Conservation (phyloP, 2,329 filamentous ascomycete species). For the Colletotrichum truncatum region DNA sequence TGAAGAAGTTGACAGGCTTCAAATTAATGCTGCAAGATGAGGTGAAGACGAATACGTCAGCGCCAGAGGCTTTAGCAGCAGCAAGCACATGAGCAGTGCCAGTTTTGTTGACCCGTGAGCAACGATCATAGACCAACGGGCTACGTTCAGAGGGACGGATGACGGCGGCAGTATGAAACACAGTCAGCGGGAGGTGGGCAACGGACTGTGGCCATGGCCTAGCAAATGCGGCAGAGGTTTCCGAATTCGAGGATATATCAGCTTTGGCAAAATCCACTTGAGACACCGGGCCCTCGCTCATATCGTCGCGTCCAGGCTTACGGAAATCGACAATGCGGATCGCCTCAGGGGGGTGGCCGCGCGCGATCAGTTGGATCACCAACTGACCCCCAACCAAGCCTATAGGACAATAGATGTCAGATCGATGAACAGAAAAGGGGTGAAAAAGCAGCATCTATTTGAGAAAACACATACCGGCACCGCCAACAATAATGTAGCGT, state of each 20-base stretch:
- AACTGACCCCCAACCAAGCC: constrained; percentile 66
- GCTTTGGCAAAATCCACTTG: constrained; percentile 54
- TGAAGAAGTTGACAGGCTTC: constrained; percentile 50
- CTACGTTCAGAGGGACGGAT: constrained; percentile 61
- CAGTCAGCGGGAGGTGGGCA: constrained; percentile 57
- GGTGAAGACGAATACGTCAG: constrained; percentile 61
- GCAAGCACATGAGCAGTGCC: constrained; percentile 59
- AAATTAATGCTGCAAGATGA: constrained; percentile 57
- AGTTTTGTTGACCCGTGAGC: constrained; percentile 57
- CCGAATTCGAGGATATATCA: constrained; percentile 57
- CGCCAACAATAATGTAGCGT: constrained; percentile 56
- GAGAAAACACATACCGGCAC: constrained; percentile 56
- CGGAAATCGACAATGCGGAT: constrained; percentile 65
- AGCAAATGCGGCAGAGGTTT: constrained; percentile 55
- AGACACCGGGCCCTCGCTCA: constrained; percentile 44
- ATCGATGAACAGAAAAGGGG: too few relatives aligned
- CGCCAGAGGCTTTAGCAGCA: constrained; percentile 54
- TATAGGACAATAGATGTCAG: constrained; percentile 31
- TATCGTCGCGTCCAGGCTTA: constrained; percentile 50
- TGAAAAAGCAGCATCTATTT: too few relatives aligned
- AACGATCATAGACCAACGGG: constrained; percentile 52
- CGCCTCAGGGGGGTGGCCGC: constrained; percentile 57
- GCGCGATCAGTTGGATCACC: constrained; percentile 60
- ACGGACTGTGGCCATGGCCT: constrained; percentile 54
- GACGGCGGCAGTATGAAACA: constrained; percentile 65